These are phyloP conservation scores for Silene latifolia DNA, from an alignment of 148 eudicot species.

Conservation along the genomic window DNA sequence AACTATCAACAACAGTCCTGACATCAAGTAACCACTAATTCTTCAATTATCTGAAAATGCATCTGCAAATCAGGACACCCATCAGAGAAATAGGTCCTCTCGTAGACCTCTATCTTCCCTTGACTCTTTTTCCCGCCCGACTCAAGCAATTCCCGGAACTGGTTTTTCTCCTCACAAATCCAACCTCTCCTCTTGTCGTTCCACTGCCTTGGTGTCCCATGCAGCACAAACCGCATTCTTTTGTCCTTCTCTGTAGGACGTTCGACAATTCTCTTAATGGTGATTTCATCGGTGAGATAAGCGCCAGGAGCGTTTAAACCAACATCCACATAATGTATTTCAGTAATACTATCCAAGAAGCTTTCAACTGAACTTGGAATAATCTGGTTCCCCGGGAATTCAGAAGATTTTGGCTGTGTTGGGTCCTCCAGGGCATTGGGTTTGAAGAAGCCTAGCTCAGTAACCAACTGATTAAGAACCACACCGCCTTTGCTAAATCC, in stretches of 20 bases:
- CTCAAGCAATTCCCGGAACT: constrained; percentile 42
- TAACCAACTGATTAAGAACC: constrained; percentile 71
- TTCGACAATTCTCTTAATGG: constrained; percentile 43
- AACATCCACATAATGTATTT: constrained; percentile 87
- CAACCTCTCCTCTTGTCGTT: constrained; percentile 52
- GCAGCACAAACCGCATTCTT: constrained; percentile 52
- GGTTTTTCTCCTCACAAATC: constrained; percentile 75
- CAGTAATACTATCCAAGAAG: constrained; percentile 63
- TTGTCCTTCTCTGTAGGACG: constrained; percentile 26
- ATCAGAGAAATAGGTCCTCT: constrained; percentile 64
- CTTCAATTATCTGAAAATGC: constrained; percentile 84
- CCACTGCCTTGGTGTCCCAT: constrained; percentile 97
- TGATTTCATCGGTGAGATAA: constrained; percentile 50
- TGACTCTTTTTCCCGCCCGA: constrained; percentile 32
- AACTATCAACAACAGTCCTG: too few species aligned
- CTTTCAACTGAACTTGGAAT: constrained; percentile 57
- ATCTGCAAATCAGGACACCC: constrained; percentile 60
- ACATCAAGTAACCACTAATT: constrained; percentile 43
- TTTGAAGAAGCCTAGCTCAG: constrained; percentile 51
- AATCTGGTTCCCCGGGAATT: constrained; percentile 25
- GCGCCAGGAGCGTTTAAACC: constrained; percentile 83
- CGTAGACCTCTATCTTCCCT: constrained; percentile 50
- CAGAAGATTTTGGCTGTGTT: constrained; percentile 10
- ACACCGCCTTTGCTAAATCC: constrained; percentile 94
- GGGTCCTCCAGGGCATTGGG: constrained; percentile 16